Conservation (phyloP, 768 basidiomycete species). For the Zangia roseola region DNA sequence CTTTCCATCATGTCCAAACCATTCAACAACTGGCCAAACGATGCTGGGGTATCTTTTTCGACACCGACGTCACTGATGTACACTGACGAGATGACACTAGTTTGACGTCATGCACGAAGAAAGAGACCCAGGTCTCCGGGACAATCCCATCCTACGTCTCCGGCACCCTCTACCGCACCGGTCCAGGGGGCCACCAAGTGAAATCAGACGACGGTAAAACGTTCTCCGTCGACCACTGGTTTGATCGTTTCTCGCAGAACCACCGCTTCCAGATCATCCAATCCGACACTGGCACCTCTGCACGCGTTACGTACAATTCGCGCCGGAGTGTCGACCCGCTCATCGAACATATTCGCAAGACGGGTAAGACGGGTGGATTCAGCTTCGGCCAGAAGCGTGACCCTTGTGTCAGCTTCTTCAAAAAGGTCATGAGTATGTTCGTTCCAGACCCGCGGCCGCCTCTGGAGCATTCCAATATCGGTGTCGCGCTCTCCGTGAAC, state of each 20-base stretch:
- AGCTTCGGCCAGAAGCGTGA: conserved; percentile 34
- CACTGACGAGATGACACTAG: conserved; percentile 10
- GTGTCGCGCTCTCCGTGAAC: conserved; percentile 32
- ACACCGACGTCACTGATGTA: background rate
- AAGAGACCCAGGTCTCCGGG: conserved; percentile 28
- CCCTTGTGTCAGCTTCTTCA: conserved; percentile 31
- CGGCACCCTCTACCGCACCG: conserved; percentile 39
- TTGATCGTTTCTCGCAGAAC: conserved; percentile 40
- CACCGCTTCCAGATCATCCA: conserved; percentile 40
- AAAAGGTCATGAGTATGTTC: conserved; percentile 30
- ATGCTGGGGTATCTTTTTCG: conserved; percentile 20
- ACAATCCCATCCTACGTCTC: conserved; percentile 35
- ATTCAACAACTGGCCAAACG: conserved; percentile 33
- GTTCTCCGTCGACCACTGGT: conserved; percentile 37
- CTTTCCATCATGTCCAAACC: conserved; percentile 17
- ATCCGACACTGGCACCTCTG: conserved; percentile 10
- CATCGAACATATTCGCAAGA: conserved; percentile 29
- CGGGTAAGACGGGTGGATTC: conserved; percentile 15
- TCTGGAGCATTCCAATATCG: conserved; percentile 18
- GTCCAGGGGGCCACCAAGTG: conserved; percentile 36
- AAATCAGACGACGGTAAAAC: conserved; percentile 17
- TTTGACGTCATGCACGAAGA: conserved; percentile 31
- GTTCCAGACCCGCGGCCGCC: conserved; percentile 13
- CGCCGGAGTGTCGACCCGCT: conserved; percentile 30
- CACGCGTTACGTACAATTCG: conserved; percentile 36